These are phyloP conservation scores for Calophaca sinica DNA, from an alignment of 306 rosid genomes.

Conservation along the genomic window DNA sequence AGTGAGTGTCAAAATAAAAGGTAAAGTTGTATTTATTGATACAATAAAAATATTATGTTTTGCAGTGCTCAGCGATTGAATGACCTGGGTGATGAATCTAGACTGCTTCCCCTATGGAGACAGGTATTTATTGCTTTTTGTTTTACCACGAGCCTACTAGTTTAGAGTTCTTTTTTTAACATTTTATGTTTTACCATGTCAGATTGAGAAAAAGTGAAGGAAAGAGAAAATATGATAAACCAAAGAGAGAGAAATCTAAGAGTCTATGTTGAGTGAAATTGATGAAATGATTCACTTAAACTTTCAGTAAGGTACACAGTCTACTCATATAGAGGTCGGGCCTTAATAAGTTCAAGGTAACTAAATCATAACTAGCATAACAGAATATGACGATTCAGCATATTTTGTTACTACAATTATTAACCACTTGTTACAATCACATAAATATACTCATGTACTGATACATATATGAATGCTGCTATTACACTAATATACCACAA, in stretches of 20 bases:
- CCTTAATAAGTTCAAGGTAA: background rate
- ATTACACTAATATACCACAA: constrained; percentile 1
- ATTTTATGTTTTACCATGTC: background rate
- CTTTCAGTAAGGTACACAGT: background rate
- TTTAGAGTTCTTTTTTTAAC: background rate
- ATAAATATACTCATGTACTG: background rate
- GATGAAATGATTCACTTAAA: background rate
- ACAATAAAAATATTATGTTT: constrained; percentile 24
- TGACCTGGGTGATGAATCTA: constrained; percentile 84
- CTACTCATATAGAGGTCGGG: background rate
- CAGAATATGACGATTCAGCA: background rate
- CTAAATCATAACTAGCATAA: constrained; percentile 1
- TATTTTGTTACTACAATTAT: background rate
- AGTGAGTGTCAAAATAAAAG: constrained; percentile 28
- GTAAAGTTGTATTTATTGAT: constrained; percentile 26
- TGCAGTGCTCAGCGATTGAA: constrained; percentile 81
- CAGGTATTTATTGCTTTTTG: constrained; percentile 62
- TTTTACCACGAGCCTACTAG: constrained; percentile 32
- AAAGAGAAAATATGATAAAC: constrained; percentile 9
- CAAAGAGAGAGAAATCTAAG: background rate
- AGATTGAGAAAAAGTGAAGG: constrained; percentile 14
- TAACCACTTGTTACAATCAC: background rate
- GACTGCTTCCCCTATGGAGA: constrained; percentile 96
- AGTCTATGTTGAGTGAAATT: constrained; percentile 13
- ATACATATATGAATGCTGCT: background rate